Base-by-base conservation (phyloP, 805 yeast genomes). In the Metschnikowia reukaufii region DNA sequence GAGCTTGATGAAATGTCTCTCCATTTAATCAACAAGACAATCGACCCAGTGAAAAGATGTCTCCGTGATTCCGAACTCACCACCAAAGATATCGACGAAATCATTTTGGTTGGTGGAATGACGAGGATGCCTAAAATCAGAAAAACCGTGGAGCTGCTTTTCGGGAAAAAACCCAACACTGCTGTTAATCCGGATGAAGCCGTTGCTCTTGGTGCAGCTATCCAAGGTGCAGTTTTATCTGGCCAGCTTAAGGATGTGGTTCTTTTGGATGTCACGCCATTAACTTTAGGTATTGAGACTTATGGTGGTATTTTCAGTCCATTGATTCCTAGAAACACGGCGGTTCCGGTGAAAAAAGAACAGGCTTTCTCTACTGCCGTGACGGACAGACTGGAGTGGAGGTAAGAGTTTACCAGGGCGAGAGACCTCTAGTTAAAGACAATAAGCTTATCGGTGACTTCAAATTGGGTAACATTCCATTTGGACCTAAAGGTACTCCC, bases 321-420 rank as follows among this genome's bases (percentile, higher is more conserved):
- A 32, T 72, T 86, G 59, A 85, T 86, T 47, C 84, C 89, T 40
- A 74, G 94, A 63, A 86, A 86, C 65, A 77, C 90, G 10, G 82
- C 88, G 0, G 85, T 86, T 7, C 95, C 95, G 9, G 81, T 83
- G 21, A 85, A 82, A 62, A 83, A 80, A 60, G 84, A 87, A 18
- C 90, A 84, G 62, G 70, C 80, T 5, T 86, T 84, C 64, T 84
- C 90, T 13, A 86, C 95, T 2, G 91, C 89, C 37, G 89, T 87
- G 94, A 86, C 67, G 86, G 86, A 45, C 95, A 86, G 64, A 87
- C 90, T 1, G 90, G 90, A 30, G 94, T 86, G 29, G 88, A 85
- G 52, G 81, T 86, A 45, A 81, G 84, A 61, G 88, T 86, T 1
- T 86, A 71, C 60, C 94, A 87, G 69, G 95, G 95, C 55, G 95